These are phyloP conservation scores for Phytophthora pisi DNA, from an alignment of 352 stramenopile genomes.

Conservation along the genomic window DNA sequence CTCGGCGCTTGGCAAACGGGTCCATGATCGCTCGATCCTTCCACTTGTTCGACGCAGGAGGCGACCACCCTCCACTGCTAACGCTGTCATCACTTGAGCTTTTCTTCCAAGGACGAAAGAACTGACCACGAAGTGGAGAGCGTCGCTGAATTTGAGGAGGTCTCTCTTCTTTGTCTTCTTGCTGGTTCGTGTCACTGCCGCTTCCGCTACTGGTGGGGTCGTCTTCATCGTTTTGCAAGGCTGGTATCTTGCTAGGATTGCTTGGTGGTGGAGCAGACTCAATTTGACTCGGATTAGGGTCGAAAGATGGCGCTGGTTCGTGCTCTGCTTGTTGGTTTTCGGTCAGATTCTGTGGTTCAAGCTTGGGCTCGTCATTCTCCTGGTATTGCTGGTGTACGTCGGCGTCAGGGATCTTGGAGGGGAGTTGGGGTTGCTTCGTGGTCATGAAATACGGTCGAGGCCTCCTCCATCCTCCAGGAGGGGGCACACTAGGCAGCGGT, in stretches of 20 bases:
- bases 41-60: constrained; percentile 66
- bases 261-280: not conserved
- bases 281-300: constrained; percentile 12
- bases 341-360: not conserved
- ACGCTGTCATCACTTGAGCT: constrained; percentile 23
- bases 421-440: constrained; percentile 40
- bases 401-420: constrained; percentile 3
- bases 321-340: constrained; percentile 39
- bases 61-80: constrained; percentile 31
- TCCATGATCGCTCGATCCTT: constrained; percentile 71
- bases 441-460: constrained; percentile 61
- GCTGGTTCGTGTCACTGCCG: constrained; percentile 31
- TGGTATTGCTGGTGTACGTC: constrained; percentile 22
- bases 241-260: not conserved
- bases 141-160: not conserved
- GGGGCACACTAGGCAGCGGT: constrained; percentile 7
- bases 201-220: constrained; percentile 21
- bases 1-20: constrained; percentile 67
- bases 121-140: constrained; percentile 40
- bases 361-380: constrained; percentile 14
- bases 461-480: constrained; percentile 39
- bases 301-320: constrained; percentile 9
- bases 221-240: constrained; percentile 19
- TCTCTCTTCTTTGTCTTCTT: constrained; percentile 15
- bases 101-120: constrained; percentile 69